Base-by-base conservation (phyloP, 257 asterid species). In the Nicotiana otophora region DNA sequence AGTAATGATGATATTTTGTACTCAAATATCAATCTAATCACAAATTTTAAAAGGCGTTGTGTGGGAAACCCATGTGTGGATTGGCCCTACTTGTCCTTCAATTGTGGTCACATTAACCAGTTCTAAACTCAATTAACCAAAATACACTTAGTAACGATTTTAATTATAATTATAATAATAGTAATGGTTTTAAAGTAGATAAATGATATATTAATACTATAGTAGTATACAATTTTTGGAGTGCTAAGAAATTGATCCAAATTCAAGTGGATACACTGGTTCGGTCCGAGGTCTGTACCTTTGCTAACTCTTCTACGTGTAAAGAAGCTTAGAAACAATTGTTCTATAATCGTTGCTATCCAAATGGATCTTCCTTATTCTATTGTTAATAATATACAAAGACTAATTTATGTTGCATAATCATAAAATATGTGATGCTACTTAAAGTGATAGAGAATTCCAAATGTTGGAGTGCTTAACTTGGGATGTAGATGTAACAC, bases 51-150 rank as follows among this genome's bases (percentile, higher is more conserved):
- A 69, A 69, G 78, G 78, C 39, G 12, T 69, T 10, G 31, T 78
- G 65, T 74, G 54, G 85, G 86, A 83, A 85, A 81, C 86, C 90
- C 94, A 91, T 87, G 94, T 89, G 91, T 87, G 83, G 85, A 67
- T 87, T 62, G 91, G 89, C 63, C 91, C 90, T 83, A 88, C 91
- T 36, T 46, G 82, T 84, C 77, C 84, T 82, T 33, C 81, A 77
- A 28, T 81, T 67, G 81, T 83, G 85, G 83, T 85, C 88, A 78
- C 84, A 76, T 81, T 78, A 76, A 26, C 68, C 81, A 80, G 80
- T 81, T 85, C 81, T 62, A 51, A 55, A 82, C 80, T 51, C 60
- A 86, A 58, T 80, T 83, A 84, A 79, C 66, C 11, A 51, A 63
- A 75, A 39, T 31, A 34, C 20, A 53, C 55, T 36, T 16, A 2